phyloP scores from a whole-genome alignment of 2,329 filamentous ascomycete genomes.

The Stagonosporopsis vannaccii region DNA sequence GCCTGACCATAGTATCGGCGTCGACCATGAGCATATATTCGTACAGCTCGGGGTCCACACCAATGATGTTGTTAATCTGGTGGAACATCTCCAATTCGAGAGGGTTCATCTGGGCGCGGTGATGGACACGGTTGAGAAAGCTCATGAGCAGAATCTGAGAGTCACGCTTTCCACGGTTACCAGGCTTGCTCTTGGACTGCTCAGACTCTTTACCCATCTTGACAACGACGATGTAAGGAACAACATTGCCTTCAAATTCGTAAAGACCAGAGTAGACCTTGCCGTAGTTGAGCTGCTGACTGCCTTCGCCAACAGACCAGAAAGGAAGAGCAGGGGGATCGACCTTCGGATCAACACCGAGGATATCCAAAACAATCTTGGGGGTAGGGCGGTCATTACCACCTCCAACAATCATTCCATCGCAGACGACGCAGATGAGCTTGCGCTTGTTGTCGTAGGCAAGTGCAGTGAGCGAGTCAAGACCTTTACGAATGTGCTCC shows the following conservation, averaged over 20 bases:
- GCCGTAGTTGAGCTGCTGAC: constrained; percentile 94
- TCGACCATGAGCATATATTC: constrained; percentile 98
- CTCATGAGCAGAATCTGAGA: constrained; percentile 95
- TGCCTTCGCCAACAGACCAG: constrained; percentile 88
- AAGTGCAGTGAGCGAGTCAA: constrained; percentile 92
- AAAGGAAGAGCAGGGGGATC: constrained; percentile 94
- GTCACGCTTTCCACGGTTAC: constrained; percentile 98
- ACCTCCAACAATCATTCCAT: constrained; percentile 94
- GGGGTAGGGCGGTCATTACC: constrained; percentile 97
- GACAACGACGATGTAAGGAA: constrained; percentile 93
- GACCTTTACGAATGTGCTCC: constrained; percentile 88
- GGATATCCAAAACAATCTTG: constrained; percentile 96
- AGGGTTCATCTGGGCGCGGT: constrained; percentile 91
- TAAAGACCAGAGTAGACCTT: constrained; percentile 99
- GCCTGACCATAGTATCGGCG: constrained; percentile 91
- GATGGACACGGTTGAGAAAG: constrained; percentile 97
- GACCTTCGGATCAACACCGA: constrained; percentile 95
- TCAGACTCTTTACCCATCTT: constrained; percentile 98
- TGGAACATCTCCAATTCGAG: constrained; percentile 98
- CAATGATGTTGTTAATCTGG: constrained; percentile 99
- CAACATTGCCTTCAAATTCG: constrained; percentile 96
- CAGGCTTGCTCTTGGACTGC: constrained; percentile 87
- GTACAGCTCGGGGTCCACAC: constrained; percentile 95
- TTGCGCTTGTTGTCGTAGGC: constrained; percentile 99
- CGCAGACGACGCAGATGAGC: constrained; percentile 93